Conservation (phyloP, 257 asterid genomes). For the Haberlea rhodopensis region DNA sequence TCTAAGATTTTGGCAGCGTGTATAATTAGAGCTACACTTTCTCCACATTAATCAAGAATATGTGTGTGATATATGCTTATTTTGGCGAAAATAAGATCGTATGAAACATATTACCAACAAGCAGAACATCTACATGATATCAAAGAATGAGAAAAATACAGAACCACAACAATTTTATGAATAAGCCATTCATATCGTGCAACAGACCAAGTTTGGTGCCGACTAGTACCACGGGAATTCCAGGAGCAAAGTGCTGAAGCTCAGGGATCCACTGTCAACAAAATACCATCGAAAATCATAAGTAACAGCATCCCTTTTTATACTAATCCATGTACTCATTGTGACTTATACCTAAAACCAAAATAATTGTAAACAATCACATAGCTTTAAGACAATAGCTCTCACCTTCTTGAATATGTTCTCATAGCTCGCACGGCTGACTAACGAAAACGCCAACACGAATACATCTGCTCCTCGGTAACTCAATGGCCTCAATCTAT, state of each 20-base stretch:
- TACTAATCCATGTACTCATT: not conserved
- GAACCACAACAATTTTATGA: not conserved
- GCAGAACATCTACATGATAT: not conserved
- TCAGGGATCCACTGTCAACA: conserved; percentile 89
- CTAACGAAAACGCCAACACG: conserved; percentile 83
- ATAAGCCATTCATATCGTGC: not conserved
- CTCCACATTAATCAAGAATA: not conserved
- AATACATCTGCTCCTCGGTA: conserved; percentile 94
- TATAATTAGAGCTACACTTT: not conserved
- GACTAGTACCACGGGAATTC: conserved; percentile 74
- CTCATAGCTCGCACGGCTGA: conserved; percentile 96
- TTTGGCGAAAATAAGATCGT: not conserved
- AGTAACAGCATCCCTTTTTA: no score
- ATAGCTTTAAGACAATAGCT: conserved; percentile 1
- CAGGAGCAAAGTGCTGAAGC: conserved; percentile 89
- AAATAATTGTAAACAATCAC: not conserved
- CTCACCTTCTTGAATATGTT: conserved; percentile 82
- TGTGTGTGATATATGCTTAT: no score
- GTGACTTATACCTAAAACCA: not conserved
- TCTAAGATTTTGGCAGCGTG: no score
- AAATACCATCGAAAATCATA: conserved; percentile 23
- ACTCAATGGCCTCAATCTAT: conserved; percentile 93
- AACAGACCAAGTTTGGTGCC: conserved; percentile 83
- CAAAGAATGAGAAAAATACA: not conserved
- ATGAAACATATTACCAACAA: not conserved